Evolutionary conservation across 192 early-diverging fungal species (phyloP), one percentile per base, ranked within the genome.

Genomic region (Linnemannia zychae): DNA sequence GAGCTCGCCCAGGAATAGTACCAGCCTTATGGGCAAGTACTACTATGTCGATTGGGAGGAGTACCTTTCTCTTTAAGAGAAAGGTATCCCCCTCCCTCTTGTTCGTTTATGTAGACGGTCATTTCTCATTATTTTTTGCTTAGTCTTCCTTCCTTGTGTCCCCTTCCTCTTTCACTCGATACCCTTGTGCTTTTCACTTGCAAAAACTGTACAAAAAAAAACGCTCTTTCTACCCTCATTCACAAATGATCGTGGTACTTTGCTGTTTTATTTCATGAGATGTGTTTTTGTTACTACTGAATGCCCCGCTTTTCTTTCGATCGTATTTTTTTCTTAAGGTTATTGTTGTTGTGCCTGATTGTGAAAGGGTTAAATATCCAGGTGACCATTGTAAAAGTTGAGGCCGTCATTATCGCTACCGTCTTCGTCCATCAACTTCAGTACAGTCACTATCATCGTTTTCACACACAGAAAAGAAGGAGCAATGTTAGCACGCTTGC

Each of bases 1-100:
- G 68, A 79, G 72, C 36, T 84, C 82, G 5, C 82, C 82, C 47
- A 49, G 82, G 77, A 84, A 79, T 44, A 85, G 67, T 40, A 63
- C 28, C 24, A 69, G 78, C 49, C 77, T 76, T 67, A 75, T 85
- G 70, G 83, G 83, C 60, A 85, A 85, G 76, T 85, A 85, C n/a
- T 85, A 67, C 38, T 73, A 85, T 73, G 83, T 85, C 34, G 74
- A 85, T 69, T 85, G 83, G 83, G 83, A 85, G 13, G 83, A 85
- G 69, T 85, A 85, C 50, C 63, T 78, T 2, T 85, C 83, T 7
- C 37, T 79, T 34, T 85, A 38, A 75, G 11, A 52, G 31, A 49
- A 31, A 37, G 40, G 65, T n/a, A n/a, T n/a, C n/a, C n/a, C 48
- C 44, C 22, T 46, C 33, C 49, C 57, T 4, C 18, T 38, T 69